Base-by-base conservation (phyloP, 805 yeast species). In the Suhomyces sp. region DNA sequence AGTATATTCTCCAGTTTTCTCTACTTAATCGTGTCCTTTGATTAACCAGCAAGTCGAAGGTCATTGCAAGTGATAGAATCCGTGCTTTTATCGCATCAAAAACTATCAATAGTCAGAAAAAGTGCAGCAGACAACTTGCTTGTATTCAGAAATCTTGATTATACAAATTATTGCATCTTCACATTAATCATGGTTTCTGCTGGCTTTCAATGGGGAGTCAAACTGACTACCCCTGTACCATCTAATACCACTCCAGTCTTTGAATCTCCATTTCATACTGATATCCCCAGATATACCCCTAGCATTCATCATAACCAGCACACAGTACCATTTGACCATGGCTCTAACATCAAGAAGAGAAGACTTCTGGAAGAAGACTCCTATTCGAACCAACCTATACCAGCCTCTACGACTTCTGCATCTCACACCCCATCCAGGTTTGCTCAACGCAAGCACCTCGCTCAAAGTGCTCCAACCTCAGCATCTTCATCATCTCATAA, bases 201-300 rank as follows among this genome's bases (percentile, higher is more conserved):
- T 9, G 63, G 64, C 17, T 60, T 60, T 34, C 54, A 56, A 29
- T 60, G 65, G 65, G 44, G 44, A 18, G 10, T 43, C 20, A 38
- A 31, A n/a, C 31, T 40, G n/a, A n/a, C n/a, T n/a, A 10, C 28
- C 28, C 9, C 18, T 5, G 6, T 18, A 12, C 28, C 28, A 10
- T 25, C 28, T 13, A 6, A 12, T 9, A 8, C 33, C 12, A 15
- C 25, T n/a, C n/a, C n/a, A n/a, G n/a, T n/a, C n/a, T n/a, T n/a
- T n/a, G n/a, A n/a, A 15, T 14, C 26, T 18, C n/a, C 30, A n/a
- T 20, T 22, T 14, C 36, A 26, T n/a, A 29, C 37, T 4, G 21
- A 26, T 4, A 31, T 29, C 10, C 48, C 47, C 3, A 33, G 46
- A 31, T 38, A 33, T 23, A 38, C 42, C 11, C 47, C 47, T 12